Evolutionary conservation across 805 yeast genomes (phyloP).

Genomic region (Myxozyma melibiosi): DNA sequence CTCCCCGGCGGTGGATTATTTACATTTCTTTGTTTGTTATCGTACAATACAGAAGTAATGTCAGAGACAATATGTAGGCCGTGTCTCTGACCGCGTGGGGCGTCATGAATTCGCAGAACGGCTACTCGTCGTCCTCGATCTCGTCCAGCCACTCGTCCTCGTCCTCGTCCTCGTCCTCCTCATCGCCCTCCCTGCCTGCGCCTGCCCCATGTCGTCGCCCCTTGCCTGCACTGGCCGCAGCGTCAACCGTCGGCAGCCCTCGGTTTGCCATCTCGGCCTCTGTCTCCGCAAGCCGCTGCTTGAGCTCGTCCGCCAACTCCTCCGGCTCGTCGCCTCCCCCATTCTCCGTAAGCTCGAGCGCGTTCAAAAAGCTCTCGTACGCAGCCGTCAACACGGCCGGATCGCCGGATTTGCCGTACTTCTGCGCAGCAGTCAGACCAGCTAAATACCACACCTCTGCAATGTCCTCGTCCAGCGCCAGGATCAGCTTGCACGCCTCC

Average conservation of each 20-base stretch:
- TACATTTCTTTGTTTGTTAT: no score
- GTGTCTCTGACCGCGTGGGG: no score
- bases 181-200: background rate
- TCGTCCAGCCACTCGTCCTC: constrained; percentile 29
- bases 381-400: background rate
- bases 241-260: background rate
- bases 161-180: constrained; percentile 10
- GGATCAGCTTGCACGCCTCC: constrained; percentile 63
- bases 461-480: constrained; percentile 81
- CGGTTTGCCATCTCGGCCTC: constrained; percentile 12
- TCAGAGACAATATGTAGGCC: no score
- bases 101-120: no score
- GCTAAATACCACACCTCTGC: constrained; percentile 82
- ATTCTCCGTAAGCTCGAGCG: constrained; percentile 13
- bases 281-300: constrained; percentile 6
- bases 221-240: no score
- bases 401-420: constrained; percentile 7
- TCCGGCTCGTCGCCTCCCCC: constrained; percentile 18
- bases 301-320: constrained; percentile 15
- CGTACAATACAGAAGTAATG: no score
- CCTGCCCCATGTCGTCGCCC: no score
- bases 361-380: constrained; percentile 15
- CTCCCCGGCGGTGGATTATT: no score
- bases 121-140: constrained; percentile 21
- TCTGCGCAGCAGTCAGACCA: constrained; percentile 57